These are phyloP conservation scores for Venturia pyrina DNA, from an alignment of 2,329 filamentous ascomycete species.

Conservation along the genomic window DNA sequence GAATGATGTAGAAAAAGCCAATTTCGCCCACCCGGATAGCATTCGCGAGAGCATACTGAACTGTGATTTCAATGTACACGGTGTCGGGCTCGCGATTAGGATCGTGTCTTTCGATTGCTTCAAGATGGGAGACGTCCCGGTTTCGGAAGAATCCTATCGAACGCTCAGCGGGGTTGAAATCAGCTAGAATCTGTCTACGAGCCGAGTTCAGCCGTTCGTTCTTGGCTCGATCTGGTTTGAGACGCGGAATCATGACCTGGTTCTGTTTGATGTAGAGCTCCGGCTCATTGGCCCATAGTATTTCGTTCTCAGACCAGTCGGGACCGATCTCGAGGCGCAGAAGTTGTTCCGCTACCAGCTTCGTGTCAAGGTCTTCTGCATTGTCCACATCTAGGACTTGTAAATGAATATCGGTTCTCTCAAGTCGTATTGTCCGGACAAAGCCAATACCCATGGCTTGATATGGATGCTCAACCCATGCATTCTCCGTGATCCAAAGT, in stretches of 20 bases:
- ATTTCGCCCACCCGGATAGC: neutral
- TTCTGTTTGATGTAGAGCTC: neutral
- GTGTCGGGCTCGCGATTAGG: neutral
- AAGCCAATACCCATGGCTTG: slow-evolving; percentile 5
- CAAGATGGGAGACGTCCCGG: neutral
- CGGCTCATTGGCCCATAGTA: neutral
- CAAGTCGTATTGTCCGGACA: slow-evolving; percentile 2
- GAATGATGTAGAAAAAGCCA: neutral
- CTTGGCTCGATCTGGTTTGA: neutral
- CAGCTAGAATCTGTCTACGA: neutral
- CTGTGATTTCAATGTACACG: neutral
- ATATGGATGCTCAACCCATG: slow-evolving; percentile 3
- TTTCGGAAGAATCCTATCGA: neutral
- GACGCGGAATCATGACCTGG: neutral
- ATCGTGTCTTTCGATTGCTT: neutral
- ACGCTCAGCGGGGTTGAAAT: neutral
- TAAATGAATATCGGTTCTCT: neutral
- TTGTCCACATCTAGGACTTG: neutral
- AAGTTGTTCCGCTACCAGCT: slow-evolving; percentile 1
- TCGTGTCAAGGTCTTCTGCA: neutral
- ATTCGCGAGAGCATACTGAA: neutral
- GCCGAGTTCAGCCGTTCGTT: slow-evolving; percentile 2
- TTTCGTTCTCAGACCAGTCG: neutral
- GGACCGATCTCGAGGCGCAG: neutral
- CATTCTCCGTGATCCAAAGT: slow-evolving; percentile 3